Conservation (phyloP, 371 early-diverging fungal species). For the Gilbertella persicaria region DNA sequence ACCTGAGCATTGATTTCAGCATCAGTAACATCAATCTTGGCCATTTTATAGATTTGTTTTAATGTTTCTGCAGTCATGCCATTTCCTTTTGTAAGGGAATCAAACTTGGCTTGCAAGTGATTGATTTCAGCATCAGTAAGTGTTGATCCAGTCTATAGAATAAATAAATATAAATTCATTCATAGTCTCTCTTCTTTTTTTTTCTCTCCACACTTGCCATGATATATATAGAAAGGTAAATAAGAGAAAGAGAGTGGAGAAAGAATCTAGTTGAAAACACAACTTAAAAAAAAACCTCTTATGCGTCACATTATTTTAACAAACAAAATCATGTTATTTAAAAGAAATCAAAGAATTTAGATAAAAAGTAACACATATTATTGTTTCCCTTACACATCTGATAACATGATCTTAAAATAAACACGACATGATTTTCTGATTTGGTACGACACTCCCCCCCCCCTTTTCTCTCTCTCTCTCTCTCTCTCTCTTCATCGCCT, state of each 20-base stretch:
- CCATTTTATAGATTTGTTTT: conserved; percentile 22
- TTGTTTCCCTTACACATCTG: conserved; percentile 14
- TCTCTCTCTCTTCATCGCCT: no score
- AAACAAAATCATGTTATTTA: conserved; percentile 5
- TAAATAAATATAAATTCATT: no score
- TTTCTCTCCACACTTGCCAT: conserved; percentile 21
- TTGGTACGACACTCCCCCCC: no score
- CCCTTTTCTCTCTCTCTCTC: no score
- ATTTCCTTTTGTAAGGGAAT: conserved; percentile 16
- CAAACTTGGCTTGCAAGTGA: conserved; percentile 24
- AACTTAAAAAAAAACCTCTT: neutral
- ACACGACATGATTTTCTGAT: conserved; percentile 10
- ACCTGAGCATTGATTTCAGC: conserved; percentile 27
- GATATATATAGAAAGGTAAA: neutral
- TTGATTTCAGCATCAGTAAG: conserved; percentile 27
- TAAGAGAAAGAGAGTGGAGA: neutral
- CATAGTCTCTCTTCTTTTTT: no score
- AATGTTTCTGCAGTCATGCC: conserved; percentile 22
- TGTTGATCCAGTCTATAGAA: conserved; percentile 12
- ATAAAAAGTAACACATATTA: no score
- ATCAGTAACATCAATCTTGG: conserved; percentile 21
- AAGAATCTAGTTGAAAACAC: conserved; percentile 9
- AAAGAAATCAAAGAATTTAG: conserved; percentile 6
- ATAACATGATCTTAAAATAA: conserved; percentile 1
- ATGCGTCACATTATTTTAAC: conserved; percentile 7